These are phyloP conservation scores for Aspergillus bridgeri DNA, from an alignment of 495 filamentous ascomycete species.

Conservation along the genomic window DNA sequence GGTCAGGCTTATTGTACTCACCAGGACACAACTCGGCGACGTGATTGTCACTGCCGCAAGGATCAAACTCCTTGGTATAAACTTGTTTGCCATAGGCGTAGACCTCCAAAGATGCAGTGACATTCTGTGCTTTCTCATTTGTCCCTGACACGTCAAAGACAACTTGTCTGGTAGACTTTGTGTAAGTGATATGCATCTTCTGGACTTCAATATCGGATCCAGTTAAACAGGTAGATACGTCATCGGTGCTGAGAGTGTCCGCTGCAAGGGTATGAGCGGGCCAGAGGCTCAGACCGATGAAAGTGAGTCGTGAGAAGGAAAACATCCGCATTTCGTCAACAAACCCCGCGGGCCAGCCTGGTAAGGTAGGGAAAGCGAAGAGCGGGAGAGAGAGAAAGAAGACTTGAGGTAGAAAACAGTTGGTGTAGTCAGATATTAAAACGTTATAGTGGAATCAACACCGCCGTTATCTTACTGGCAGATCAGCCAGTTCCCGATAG, in stretches of 20 bases:
- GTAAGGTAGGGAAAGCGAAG: not conserved
- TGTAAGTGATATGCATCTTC: constrained; percentile 73
- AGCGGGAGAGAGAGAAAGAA: not conserved
- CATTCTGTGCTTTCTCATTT: constrained; percentile 71
- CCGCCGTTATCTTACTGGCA: not conserved
- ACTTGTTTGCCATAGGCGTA: constrained; percentile 83
- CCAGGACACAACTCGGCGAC: constrained; percentile 78
- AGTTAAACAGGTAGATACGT: constrained; percentile 71
- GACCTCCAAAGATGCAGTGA: constrained; percentile 73
- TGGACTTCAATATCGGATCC: constrained; percentile 67
- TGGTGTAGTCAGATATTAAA: not conserved
- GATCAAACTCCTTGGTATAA: constrained; percentile 78
- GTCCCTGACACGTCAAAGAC: constrained; percentile 81
- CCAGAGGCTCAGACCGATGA: constrained; percentile 34
- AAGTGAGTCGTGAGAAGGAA: constrained; percentile 11
- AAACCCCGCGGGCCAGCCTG: not conserved
- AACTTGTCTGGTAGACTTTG: constrained; percentile 66
- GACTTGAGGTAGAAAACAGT: not conserved
- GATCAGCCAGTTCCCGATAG: not conserved
- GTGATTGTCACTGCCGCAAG: constrained; percentile 63
- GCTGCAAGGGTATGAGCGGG: constrained; percentile 49
- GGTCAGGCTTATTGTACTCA: constrained; percentile 36
- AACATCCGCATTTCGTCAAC: constrained; percentile 24
- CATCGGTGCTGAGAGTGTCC: constrained; percentile 74
- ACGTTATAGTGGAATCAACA: not conserved